Conservation (phyloP, 768 basidiomycete species). For the Hortiboletus flavorubellus region DNA sequence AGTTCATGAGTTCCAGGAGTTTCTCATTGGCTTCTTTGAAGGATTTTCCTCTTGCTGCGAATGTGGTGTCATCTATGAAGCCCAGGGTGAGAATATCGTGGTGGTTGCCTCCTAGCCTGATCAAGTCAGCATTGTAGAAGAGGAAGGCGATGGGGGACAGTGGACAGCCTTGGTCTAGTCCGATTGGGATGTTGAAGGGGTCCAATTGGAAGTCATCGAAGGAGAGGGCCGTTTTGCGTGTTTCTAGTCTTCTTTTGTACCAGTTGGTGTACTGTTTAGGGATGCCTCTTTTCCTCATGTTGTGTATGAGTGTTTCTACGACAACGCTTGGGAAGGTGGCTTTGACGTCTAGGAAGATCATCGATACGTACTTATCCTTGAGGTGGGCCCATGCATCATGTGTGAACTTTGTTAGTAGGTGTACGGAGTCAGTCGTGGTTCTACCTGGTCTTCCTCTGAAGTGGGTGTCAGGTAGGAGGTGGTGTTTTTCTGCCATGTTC, state of each 20-base stretch:
- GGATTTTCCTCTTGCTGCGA: background rate
- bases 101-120: background rate
- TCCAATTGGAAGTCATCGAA: slow-evolving; percentile 27
- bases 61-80: background rate
- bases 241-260: background rate
- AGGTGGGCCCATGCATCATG: background rate
- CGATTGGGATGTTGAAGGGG: slow-evolving; percentile 16
- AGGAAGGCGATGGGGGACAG: slow-evolving; percentile 25
- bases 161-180: slow-evolving; percentile 34
- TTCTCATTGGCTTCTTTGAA: background rate
- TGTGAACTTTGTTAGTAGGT: background rate
- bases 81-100: background rate
- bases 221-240: background rate
- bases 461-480: background rate
- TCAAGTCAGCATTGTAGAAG: slow-evolving; percentile 28
- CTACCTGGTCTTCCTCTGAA: background rate
- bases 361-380: background rate
- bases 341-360: background rate
- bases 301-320: background rate
- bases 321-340: background rate
- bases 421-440: background rate
- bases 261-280: slow-evolving; percentile 4
- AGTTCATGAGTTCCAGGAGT: background rate
- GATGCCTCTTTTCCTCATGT: background rate
- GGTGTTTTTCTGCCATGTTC: background rate